Evolutionary conservation across 305 asterid species (phyloP).

Genomic region (Galium porrigens): DNA sequence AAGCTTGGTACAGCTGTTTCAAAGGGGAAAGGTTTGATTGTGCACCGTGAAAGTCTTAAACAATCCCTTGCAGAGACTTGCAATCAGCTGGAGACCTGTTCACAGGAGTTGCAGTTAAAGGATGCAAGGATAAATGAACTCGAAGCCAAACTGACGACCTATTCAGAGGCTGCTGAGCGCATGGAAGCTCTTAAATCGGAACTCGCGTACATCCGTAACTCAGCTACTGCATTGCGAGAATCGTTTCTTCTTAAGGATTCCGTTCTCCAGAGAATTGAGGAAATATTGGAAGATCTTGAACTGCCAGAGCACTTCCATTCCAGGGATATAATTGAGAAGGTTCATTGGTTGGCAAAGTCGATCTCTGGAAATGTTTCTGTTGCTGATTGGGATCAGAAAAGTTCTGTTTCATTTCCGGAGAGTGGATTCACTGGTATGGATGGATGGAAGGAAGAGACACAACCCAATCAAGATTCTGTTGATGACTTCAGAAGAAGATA

Average conservation of each 20-base stretch:
- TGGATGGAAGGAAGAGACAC: conserved; percentile 52
- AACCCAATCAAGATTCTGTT: conserved; percentile 29
- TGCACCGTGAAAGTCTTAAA: conserved; percentile 83
- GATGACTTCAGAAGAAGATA: conserved; percentile 60
- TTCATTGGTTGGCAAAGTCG: conserved; percentile 81
- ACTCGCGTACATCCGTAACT: conserved; percentile 90
- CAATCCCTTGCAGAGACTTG: conserved; percentile 70
- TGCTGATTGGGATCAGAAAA: conserved; percentile 57
- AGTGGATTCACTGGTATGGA: conserved; percentile 44
- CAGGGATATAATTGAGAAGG: conserved; percentile 66
- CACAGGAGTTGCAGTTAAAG: conserved; percentile 59
- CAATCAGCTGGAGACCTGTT: conserved; percentile 57
- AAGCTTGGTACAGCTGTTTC: conserved; percentile 89
- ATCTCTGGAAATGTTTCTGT: conserved; percentile 43
- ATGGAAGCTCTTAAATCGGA: conserved; percentile 97
- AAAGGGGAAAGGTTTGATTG: conserved; percentile 88
- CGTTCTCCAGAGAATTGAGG: conserved; percentile 86
- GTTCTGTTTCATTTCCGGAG: conserved; percentile 44
- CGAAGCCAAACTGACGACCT: conserved; percentile 66
- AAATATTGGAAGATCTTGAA: conserved; percentile 87
- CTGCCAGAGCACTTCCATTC: conserved; percentile 84
- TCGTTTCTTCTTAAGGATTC: conserved; percentile 96
- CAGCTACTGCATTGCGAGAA: conserved; percentile 88
- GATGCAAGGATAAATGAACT: conserved; percentile 65
- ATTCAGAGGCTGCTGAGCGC: conserved; percentile 92